Percentiles rank a stretch among this genome's conserved stretches.
Conservation (phyloP, 2,329 filamentous ascomycete genomes). For the Lanzia echinophila region DNA sequence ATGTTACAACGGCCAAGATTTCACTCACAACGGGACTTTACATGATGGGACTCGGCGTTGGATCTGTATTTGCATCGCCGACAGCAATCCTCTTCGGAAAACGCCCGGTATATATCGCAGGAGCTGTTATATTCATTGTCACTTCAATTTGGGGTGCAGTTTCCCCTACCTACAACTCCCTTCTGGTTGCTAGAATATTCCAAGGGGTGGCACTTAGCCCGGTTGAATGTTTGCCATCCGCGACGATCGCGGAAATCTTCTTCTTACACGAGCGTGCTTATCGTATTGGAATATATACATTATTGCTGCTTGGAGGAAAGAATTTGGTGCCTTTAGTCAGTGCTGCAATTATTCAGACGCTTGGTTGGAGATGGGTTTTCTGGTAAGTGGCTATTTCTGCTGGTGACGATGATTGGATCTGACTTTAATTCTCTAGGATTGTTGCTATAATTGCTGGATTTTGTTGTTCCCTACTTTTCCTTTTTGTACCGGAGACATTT, state of each 20-base stretch:
- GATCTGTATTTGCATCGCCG: constrained; percentile 76
- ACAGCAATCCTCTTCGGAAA: constrained; percentile 91
- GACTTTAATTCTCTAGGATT: constrained; percentile 48
- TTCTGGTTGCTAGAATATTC: constrained; percentile 76
- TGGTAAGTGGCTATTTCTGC: constrained; percentile 48
- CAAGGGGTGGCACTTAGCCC: constrained; percentile 84
- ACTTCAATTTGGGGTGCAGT: constrained; percentile 78
- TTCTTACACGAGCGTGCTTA: constrained; percentile 92
- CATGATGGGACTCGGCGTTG: constrained; percentile 88
- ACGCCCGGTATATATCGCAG: constrained; percentile 77
- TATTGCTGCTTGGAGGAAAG: constrained; percentile 83
- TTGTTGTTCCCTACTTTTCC: constrained; percentile 65
- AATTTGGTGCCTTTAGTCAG: constrained; percentile 84
- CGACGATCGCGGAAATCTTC: constrained; percentile 93
- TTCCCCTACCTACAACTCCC: constrained; percentile 73
- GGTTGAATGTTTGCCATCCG: constrained; percentile 86
- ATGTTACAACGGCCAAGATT: constrained; percentile 63
- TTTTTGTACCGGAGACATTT: constrained; percentile 92
- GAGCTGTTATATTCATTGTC: constrained; percentile 68
- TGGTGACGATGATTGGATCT: background rate
- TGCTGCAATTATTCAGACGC: constrained; percentile 69
- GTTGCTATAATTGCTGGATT: constrained; percentile 73
- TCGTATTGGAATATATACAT: constrained; percentile 85
- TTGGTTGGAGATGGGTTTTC: constrained; percentile 88
- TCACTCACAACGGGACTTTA: constrained; percentile 85